These are phyloP conservation scores for Macrolepiota albuminosa DNA, from an alignment of 768 basidiomycete genomes.

Conservation along the genomic window DNA sequence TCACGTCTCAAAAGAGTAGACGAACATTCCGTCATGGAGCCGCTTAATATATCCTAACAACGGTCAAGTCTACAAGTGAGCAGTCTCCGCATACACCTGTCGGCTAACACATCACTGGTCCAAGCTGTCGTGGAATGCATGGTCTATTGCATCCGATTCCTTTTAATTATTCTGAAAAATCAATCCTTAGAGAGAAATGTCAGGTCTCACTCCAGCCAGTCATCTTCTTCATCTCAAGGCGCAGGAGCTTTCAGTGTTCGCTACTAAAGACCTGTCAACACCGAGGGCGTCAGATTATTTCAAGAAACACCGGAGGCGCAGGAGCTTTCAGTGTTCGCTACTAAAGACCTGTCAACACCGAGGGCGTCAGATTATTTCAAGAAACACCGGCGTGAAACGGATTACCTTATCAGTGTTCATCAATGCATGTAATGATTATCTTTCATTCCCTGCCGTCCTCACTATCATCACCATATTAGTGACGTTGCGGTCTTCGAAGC, in stretches of 20 bases:
- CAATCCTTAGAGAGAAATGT: not conserved
- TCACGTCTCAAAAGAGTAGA: not conserved
- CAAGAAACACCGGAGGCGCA: not conserved
- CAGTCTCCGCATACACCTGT: not conserved
- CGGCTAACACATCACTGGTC: not conserved
- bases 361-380: not conserved
- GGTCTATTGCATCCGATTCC: not conserved
- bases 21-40: not conserved
- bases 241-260: no score
- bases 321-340: no score
- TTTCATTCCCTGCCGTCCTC: no score
- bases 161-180: not conserved
- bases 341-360: no score
- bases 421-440: not conserved
- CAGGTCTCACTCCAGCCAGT: not conserved
- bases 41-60: not conserved
- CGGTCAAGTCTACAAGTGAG: not conserved
- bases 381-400: not conserved
- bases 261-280: no score
- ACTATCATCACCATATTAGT: no score
- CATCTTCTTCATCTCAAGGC: not conserved
- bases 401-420: not conserved
- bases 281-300: not conserved
- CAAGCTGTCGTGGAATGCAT: not conserved
- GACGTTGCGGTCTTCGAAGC: no score